Evolutionary conservation across 352 stramenopile genomes (phyloP).

Genomic region (Blastocystis sp.): DNA sequence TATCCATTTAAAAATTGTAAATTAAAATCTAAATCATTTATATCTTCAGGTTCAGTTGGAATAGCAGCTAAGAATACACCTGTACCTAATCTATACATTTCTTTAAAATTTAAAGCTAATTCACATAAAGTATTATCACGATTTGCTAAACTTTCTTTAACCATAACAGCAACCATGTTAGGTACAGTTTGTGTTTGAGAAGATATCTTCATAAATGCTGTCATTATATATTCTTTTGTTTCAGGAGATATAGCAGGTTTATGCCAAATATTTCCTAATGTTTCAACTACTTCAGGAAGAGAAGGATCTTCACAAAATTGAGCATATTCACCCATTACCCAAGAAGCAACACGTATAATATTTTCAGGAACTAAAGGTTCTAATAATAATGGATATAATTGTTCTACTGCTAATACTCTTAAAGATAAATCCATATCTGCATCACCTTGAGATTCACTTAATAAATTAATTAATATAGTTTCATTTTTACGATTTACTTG

Average conservation of each 20-base stretch:
- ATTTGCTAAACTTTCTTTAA: slow-evolving; percentile 13
- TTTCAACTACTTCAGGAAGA: slow-evolving; percentile 7
- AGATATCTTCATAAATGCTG: slow-evolving; percentile 35
- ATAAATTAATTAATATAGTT: slow-evolving; percentile 12
- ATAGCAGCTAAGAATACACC: slow-evolving; percentile 24
- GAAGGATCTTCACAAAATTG: slow-evolving; percentile 11
- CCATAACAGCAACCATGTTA: slow-evolving; percentile 22
- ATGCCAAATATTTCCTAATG: slow-evolving; percentile 17
- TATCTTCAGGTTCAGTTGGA: background rate
- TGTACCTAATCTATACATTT: slow-evolving; percentile 28
- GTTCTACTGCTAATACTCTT: slow-evolving; percentile 4
- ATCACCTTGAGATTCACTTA: slow-evolving; percentile 28
- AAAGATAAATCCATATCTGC: background rate
- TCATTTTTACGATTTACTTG: slow-evolving; percentile 22
- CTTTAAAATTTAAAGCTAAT: slow-evolving; percentile 26
- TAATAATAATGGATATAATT: slow-evolving; percentile 16
- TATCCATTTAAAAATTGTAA: slow-evolving; percentile 31
- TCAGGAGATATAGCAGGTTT: slow-evolving; percentile 5
- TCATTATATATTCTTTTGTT: slow-evolving; percentile 22
- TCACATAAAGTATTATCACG: slow-evolving; percentile 19
- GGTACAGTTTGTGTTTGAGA: slow-evolving; percentile 24
- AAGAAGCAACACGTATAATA: slow-evolving; percentile 13
- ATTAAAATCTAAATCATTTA: background rate
- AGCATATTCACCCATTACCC: slow-evolving; percentile 30
- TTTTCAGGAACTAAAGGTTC: slow-evolving; percentile 25